Conservation (phyloP, 768 basidiomycete genomes). For the Termitomyces sp. region DNA sequence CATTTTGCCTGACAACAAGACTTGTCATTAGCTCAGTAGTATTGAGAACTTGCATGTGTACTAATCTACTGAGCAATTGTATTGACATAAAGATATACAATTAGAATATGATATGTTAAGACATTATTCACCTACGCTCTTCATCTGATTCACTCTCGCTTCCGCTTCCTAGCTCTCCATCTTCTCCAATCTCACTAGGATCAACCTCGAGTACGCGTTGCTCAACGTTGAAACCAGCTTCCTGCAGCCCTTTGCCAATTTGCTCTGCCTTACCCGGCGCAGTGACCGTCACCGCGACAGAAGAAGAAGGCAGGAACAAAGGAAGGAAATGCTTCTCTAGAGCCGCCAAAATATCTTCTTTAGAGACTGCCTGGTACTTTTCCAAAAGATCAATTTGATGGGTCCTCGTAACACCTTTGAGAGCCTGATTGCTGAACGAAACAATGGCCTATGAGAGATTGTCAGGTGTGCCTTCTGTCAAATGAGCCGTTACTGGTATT, state of each 20-base stretch:
- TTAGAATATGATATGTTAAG: not conserved
- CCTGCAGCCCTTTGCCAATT: conserved; percentile 56
- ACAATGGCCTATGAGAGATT: conserved; percentile 51
- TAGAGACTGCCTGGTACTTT: conserved; percentile 74
- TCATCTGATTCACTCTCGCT: conserved; percentile 24
- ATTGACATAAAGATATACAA: not conserved
- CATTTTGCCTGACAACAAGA: conserved; percentile 11
- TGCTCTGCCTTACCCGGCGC: conserved; percentile 75
- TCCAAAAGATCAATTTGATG: conserved; percentile 73
- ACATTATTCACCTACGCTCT: not conserved
- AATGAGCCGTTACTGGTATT: conserved; percentile 19
- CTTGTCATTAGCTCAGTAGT: not conserved
- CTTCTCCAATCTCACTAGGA: conserved; percentile 41
- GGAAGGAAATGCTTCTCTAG: conserved; percentile 78
- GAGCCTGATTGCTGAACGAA: conserved; percentile 86
- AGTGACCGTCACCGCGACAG: conserved; percentile 78
- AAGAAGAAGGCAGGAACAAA: conserved; percentile 72
- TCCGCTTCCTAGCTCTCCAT: conserved; percentile 24
- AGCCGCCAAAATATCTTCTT: conserved; percentile 65
- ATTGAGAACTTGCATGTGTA: not conserved
- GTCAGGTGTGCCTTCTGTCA: not conserved
- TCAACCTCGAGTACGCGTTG: conserved; percentile 62
- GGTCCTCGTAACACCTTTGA: conserved; percentile 78
- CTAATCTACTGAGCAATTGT: not conserved
- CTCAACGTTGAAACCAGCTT: conserved; percentile 76